Evolutionary conservation across 257 asterid species (phyloP).

Genomic region (Lithospermum erythrorhizon): DNA sequence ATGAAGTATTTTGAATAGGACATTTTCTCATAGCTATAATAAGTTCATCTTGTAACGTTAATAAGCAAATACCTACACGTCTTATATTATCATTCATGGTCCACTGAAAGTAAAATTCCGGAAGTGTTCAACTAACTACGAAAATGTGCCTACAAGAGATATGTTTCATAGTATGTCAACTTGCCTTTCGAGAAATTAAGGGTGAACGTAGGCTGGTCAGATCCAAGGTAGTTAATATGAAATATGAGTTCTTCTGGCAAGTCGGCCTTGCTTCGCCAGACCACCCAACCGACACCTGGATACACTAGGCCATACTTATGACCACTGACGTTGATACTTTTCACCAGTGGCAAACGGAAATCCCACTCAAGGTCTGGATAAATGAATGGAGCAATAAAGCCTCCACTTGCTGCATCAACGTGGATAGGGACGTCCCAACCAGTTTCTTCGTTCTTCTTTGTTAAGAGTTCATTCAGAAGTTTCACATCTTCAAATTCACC

Average conservation of each 20-base stretch:
- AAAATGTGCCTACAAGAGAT: not conserved
- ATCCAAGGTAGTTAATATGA: slow-evolving; percentile 69
- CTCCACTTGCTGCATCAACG: slow-evolving; percentile 89
- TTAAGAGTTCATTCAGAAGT: slow-evolving; percentile 47
- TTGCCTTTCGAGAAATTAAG: slow-evolving; percentile 71
- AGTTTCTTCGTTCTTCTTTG: slow-evolving; percentile 45
- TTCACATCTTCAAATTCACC: slow-evolving; percentile 81
- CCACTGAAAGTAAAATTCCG: not conserved
- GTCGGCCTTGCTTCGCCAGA: slow-evolving; percentile 60
- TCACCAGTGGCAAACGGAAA: slow-evolving; percentile 65
- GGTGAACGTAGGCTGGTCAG: slow-evolving; percentile 81
- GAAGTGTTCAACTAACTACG: not conserved
- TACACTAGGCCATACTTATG: slow-evolving; percentile 78
- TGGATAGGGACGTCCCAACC: slow-evolving; percentile 76
- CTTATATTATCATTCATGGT: not conserved
- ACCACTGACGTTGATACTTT: slow-evolving; percentile 75
- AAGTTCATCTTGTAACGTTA: too few relatives aligned
- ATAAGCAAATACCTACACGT: too few relatives aligned
- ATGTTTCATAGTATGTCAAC: not conserved
- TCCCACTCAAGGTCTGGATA: slow-evolving; percentile 75
- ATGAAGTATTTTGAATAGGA: too few relatives aligned
- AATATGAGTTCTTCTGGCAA: slow-evolving; percentile 61
- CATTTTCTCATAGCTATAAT: too few relatives aligned
- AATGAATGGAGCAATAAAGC: slow-evolving; percentile 66
- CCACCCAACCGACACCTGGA: slow-evolving; percentile 72